Percentiles rank a stretch among this genome's conserved stretches.
phyloP scores from a whole-genome alignment of 345 rosid species.

The Hevea brasiliensis region DNA sequence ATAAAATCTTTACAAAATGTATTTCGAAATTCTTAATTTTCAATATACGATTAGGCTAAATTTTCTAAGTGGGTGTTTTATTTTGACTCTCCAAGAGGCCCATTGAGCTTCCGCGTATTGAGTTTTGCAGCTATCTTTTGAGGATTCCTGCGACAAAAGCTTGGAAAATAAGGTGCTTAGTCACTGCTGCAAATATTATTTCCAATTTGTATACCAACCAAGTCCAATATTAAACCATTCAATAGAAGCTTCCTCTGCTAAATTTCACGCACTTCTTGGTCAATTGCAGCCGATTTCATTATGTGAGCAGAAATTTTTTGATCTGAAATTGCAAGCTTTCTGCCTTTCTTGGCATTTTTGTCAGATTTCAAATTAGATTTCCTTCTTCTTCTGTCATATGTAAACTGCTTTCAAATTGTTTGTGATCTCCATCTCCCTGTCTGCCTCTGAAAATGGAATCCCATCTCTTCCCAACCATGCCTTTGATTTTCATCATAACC shows the following conservation, averaged over 20 bases:
- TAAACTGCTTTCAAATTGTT: neutral
- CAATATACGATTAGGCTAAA: too few relatives aligned
- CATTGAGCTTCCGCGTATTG: neutral
- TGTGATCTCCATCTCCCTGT: too few relatives aligned
- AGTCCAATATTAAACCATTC: too few relatives aligned
- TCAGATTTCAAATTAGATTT: neutral
- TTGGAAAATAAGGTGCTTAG: neutral
- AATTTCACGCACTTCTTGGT: neutral
- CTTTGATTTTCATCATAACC: neutral
- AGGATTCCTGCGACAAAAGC: neutral
- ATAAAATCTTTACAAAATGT: too few relatives aligned
- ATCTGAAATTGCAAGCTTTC: neutral
- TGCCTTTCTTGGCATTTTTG: neutral
- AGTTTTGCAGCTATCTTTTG: neutral
- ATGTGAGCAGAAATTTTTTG: too few relatives aligned
- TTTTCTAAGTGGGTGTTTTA: neutral
- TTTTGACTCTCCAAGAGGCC: too few relatives aligned
- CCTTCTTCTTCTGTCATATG: neutral
- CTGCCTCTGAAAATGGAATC: neutral
- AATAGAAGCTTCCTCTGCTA: slow-evolving; percentile 13
- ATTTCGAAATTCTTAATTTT: neutral
- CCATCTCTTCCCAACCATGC: neutral
- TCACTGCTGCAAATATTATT: neutral
- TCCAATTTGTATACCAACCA: neutral
- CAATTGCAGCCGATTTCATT: slow-evolving; percentile 3